These are phyloP conservation scores for Candida vartiovaarae DNA, from an alignment of 805 yeast species.

Conservation along the genomic window DNA sequence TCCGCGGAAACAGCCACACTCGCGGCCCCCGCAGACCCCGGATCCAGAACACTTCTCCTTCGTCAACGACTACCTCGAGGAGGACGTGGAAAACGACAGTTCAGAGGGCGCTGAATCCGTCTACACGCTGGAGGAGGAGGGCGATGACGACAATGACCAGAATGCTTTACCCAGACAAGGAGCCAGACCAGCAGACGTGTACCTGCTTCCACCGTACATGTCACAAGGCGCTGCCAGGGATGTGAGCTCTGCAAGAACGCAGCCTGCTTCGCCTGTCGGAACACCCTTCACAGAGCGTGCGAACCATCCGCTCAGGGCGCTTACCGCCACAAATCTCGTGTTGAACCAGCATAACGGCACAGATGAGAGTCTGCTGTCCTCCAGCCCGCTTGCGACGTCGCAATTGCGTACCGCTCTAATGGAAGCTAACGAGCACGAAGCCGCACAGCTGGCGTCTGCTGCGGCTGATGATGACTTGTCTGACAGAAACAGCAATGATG, in stretches of 20 bases:
- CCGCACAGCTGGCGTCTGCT: not conserved
- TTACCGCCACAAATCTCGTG: conserved; percentile 19
- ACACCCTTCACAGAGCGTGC: conserved; percentile 19
- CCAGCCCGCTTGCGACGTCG: conserved; percentile 8
- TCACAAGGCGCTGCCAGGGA: not conserved
- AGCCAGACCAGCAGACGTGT: not conserved
- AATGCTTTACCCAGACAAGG: no score
- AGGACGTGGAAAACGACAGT: not conserved
- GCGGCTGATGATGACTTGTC: no score
- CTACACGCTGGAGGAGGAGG: conserved; percentile 16
- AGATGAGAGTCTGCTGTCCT: conserved; percentile 16
- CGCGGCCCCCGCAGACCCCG: conserved; percentile 11
- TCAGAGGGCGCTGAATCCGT: conserved; percentile 11
- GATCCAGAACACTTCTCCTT: conserved; percentile 16
- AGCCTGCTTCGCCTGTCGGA: conserved; percentile 21
- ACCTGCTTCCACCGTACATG: not conserved
- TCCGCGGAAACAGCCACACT: conserved; percentile 14
- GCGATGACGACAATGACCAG: not conserved
- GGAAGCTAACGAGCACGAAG: conserved; percentile 1
- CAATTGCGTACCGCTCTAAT: conserved; percentile 3
- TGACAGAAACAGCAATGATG: no score
- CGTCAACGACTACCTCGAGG: conserved; percentile 1
- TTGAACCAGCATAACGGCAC: conserved; percentile 20
- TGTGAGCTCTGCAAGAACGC: conserved; percentile 6
- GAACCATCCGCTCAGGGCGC: conserved; percentile 21